Conservation (phyloP, 306 rosid genomes). For the Alnus glutinosa region DNA sequence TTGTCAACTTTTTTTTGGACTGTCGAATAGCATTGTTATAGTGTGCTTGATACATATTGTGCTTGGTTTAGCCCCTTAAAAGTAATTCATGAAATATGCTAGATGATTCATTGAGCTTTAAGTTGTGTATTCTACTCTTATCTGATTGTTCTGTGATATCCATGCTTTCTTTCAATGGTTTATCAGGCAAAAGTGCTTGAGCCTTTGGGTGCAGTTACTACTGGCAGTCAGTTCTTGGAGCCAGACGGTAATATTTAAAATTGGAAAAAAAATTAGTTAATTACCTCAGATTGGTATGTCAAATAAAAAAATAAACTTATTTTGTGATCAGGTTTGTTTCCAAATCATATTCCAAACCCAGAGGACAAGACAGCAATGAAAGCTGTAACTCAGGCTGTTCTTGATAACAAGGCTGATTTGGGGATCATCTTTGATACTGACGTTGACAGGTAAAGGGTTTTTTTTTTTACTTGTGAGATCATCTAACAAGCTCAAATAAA, state of each 20-base stretch:
- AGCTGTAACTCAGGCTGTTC: constrained; percentile 91
- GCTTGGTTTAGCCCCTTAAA: neutral
- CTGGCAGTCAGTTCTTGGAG: constrained; percentile 98
- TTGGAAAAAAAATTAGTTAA: constrained; percentile 13
- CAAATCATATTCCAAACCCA: constrained; percentile 95
- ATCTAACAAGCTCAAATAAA: neutral
- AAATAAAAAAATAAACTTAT: constrained; percentile 2
- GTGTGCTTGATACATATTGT: neutral
- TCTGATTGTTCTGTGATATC: constrained; percentile 8
- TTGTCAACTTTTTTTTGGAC: neutral
- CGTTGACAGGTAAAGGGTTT: constrained; percentile 69
- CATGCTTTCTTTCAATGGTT: constrained; percentile 28
- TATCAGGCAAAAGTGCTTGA: constrained; percentile 88
- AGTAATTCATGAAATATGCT: neutral
- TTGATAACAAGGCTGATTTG: constrained; percentile 86
- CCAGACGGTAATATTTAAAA: constrained; percentile 77
- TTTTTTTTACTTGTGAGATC: constrained; percentile 20
- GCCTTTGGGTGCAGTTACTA: constrained; percentile 87
- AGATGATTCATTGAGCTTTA: constrained; percentile 13
- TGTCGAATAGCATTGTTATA: neutral
- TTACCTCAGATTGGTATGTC: constrained; percentile 8
- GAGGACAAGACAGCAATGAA: constrained; percentile 98
- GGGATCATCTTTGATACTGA: constrained; percentile 99
- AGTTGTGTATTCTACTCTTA: neutral
- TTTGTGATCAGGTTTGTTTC: constrained; percentile 76